Evolutionary conservation across 2,329 filamentous ascomycete species (phyloP), one percentile per base, ranked within the genome.

Genomic region (Calonectria pauciramosa): DNA sequence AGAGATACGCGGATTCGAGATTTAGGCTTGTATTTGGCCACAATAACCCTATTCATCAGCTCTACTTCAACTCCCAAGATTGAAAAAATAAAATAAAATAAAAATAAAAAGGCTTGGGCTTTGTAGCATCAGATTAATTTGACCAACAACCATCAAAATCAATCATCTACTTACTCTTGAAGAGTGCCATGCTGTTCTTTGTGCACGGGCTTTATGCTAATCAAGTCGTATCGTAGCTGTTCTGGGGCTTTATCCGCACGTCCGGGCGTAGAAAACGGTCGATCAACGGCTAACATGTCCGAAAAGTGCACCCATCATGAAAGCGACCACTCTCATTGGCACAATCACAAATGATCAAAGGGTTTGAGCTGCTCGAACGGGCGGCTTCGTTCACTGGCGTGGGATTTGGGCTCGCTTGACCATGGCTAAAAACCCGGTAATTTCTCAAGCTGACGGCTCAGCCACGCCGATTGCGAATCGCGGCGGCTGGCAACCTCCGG

Each of bases 401-500:
- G 26, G 28, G 18, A 54, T 54, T 30, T 32, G 8, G 26, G 51
- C 28, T 41, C n/a, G 56, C 56, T 20, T 60, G 20, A 28, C 20
- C 23, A 1, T 23, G 23, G 32, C 34, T 23, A 38, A 23, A 23
- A 38, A 8, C 34, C n/a, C 30, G 34, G 34, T 14, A 60, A 41
- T 60, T 28, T 60, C n/a, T 23, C 32, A 41, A 28, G n/a, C 56
- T 60, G 34, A 60, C 56, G 26, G 56, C 56, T 60, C 34, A 60
- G 56, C 56, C 56, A 60, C 56, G 10, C 23, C n/a, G 34, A 60
- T 69, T 69, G 65, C 65, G 36, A 60, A 34, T 32, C 54, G 51
- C 54, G 36, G 67, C 28, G 28, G 14, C 41, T 60, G 28, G 23
- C 44, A 70, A 70, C 30, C 67, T 51, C 67, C 67, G 67, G 52